Evolutionary conservation across 2,329 filamentous ascomycete species (phyloP), one percentile per base, ranked within the genome.

Genomic region (Chrysoporthe puriensis): DNA sequence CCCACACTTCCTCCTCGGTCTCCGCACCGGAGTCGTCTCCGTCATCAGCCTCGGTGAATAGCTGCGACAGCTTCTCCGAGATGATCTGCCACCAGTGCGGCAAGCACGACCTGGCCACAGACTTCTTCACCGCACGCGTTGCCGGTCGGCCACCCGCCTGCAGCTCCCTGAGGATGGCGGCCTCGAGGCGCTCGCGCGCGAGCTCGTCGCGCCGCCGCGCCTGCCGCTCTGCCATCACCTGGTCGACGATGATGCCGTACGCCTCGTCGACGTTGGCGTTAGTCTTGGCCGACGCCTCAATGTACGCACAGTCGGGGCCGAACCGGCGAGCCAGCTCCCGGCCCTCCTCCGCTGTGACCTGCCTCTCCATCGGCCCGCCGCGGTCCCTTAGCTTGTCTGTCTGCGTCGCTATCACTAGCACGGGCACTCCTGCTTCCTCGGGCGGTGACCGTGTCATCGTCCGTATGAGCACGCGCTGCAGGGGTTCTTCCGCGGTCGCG

Each of bases 211-310:
- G 16, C 13, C 36, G 34, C 21, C 36, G 26, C 26, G 21, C 18
- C 9, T 40, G 54, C 46, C 66, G 66, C 56, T 50, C 64, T 18
- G 32, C 64, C 66, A 68, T 62, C 32, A 62, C 62, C 50, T 57
- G 62, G 57, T 68, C 62, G 14, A 62, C 66, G 32, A 68, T 34
- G 21, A 65, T 57, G 32, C 57, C 62, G 18, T 62, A 68, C 2
- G 66, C 66, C 62, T 68, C 66, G 42, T 68, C 66, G 57, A 68
- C 57, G 50, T 65, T 68, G 32, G 62, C 57, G 57, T 65, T 65
- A 16, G 66, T 62, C 48, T 62, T 65, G 48, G 66, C 62, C 14
- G 66, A 68, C n/a, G 60, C 44, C 62, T 68, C 66, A 7, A 68
- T 65, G 48, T 68, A 68, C 8, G 62, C 66, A 26, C 57, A 58